phyloP scores from a whole-genome alignment of 768 basidiomycete species.

The Kwoniella sp. region DNA sequence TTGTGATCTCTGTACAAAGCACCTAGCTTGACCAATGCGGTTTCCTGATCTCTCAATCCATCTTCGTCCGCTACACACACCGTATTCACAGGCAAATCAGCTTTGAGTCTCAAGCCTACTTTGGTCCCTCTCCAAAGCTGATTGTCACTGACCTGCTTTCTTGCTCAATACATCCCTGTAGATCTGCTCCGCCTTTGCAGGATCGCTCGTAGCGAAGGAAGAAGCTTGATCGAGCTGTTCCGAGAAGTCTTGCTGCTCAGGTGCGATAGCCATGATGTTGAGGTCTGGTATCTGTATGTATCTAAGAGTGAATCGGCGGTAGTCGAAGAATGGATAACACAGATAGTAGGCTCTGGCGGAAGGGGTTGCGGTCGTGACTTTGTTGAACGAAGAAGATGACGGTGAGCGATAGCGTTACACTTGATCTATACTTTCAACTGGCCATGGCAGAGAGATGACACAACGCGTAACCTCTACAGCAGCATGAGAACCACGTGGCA shows the following conservation, averaged over 20 bases:
- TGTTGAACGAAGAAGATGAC: neutral
- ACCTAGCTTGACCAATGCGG: conserved; percentile 79
- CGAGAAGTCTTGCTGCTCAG: conserved; percentile 22
- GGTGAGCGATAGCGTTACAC: too few relatives aligned
- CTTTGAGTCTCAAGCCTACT: too few relatives aligned
- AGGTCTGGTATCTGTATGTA: neutral
- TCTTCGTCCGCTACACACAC: conserved; percentile 59
- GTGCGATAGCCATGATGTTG: conserved; percentile 24
- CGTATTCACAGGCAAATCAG: neutral
- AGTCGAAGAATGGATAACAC: neutral
- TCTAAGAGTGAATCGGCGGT: neutral
- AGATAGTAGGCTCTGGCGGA: too few relatives aligned
- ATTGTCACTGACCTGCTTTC: conserved; percentile 55
- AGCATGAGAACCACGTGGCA: neutral
- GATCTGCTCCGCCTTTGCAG: conserved; percentile 69
- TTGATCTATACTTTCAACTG: too few relatives aligned
- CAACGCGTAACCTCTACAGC: neutral
- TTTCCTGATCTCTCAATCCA: conserved; percentile 75
- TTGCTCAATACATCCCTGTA: conserved; percentile 69
- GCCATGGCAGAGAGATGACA: too few relatives aligned
- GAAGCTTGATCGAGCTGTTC: conserved; percentile 63
- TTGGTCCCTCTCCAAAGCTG: too few relatives aligned
- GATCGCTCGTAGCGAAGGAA: conserved; percentile 59
- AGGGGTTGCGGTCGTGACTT: too few relatives aligned
- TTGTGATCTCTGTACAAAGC: conserved; percentile 82